Evolutionary conservation across 331 rosid genomes (phyloP).

Genomic region (Dryas integrifolia): DNA sequence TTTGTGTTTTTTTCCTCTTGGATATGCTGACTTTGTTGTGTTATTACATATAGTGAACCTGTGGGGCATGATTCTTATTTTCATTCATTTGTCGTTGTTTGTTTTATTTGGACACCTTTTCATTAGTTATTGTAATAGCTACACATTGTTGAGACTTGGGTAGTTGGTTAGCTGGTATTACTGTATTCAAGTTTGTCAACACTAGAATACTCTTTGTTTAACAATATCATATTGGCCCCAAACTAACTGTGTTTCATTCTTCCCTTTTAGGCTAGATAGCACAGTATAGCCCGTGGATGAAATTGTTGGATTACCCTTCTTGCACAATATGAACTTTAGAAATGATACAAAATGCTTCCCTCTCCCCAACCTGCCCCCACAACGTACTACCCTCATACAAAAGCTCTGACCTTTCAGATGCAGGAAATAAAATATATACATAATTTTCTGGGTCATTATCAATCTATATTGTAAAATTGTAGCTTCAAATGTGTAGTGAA

Average conservation of each 20-base stretch:
- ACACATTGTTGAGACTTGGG: not conserved
- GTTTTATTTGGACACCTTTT: not conserved
- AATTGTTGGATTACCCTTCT: not conserved
- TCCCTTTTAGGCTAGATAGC: not conserved
- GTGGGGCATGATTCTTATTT: not conserved
- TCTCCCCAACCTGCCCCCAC: not conserved
- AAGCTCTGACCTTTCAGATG: not conserved
- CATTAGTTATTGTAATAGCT: not conserved
- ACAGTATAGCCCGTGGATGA: not conserved
- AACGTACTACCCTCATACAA: not conserved
- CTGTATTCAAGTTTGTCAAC: not conserved
- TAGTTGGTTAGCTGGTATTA: not conserved
- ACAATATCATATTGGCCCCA: not conserved
- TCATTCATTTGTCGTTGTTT: not conserved
- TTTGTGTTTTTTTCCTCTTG: not conserved
- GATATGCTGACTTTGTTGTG: not conserved
- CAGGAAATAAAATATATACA: not conserved
- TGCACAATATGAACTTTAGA: not conserved
- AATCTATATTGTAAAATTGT: not conserved
- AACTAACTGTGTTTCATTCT: not conserved
- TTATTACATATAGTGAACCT: not conserved
- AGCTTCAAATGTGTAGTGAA: not conserved
- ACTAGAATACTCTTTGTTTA: not conserved
- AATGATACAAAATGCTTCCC: conserved; percentile 2
- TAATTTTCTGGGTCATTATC: not conserved